Percentiles rank a stretch among this genome's conserved stretches.
phyloP scores from a whole-genome alignment of 495 filamentous ascomycete species.

The Pseudevernia furfuracea region DNA sequence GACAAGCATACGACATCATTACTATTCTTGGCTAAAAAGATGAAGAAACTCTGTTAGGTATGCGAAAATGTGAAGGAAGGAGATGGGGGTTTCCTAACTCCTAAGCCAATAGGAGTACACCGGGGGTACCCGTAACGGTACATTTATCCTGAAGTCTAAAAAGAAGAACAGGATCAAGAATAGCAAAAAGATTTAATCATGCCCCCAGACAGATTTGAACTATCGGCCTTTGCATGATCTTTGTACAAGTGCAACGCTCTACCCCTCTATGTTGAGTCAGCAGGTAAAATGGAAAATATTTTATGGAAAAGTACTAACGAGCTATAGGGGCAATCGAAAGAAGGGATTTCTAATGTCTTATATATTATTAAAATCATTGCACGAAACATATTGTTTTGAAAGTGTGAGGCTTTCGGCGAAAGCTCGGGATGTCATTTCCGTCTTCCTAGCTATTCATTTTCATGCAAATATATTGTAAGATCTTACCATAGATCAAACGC shows the following conservation, averaged over 20 bases:
- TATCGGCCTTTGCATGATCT: constrained; percentile 22
- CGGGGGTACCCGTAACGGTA: no score
- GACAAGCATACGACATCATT: neutral
- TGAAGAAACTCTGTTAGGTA: neutral
- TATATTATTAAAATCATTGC: no score
- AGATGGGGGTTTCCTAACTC: no score
- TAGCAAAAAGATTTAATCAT: neutral
- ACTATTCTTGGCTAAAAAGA: neutral
- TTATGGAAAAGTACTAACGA: neutral
- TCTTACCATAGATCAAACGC: no score
- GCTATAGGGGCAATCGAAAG: constrained; percentile 22
- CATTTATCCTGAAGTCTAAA: no score
- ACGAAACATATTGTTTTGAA: no score
- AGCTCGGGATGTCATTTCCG: no score
- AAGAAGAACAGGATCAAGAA: neutral
- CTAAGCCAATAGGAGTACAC: no score
- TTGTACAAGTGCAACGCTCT: constrained; percentile 25
- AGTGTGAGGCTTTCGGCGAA: no score
- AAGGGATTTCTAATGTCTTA: no score
- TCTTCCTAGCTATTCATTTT: no score
- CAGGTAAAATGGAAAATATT: neutral
- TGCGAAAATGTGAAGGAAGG: neutral
- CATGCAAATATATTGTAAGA: no score
- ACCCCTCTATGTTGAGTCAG: constrained; percentile 10
- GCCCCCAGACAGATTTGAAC: constrained; percentile 21